Conservation (phyloP, 345 rosid species). For the Eucalyptus guilfoylei region DNA sequence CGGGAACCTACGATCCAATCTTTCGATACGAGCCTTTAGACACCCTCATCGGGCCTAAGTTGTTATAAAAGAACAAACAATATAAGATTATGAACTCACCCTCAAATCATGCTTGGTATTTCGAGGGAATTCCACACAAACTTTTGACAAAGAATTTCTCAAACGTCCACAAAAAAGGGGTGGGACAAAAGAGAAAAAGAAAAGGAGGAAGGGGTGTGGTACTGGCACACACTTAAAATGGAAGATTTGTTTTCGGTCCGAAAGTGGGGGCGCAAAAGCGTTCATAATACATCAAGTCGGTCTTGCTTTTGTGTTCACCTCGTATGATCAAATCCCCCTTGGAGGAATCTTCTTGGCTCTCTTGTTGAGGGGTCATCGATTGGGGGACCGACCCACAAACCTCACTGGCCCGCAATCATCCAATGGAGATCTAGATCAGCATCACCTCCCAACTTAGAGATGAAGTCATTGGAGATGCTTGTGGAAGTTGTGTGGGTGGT, state of each 20-base stretch:
- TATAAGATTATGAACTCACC: neutral
- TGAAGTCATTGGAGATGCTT: neutral
- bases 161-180: neutral
- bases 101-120: neutral
- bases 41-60: neutral
- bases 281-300: neutral
- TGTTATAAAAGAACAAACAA: neutral
- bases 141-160: neutral
- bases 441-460: neutral
- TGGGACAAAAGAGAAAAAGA: neutral
- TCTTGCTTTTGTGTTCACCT: neutral
- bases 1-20: neutral
- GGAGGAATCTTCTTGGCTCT: neutral
- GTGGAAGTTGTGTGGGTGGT: neutral
- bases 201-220: neutral
- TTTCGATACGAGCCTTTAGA: neutral
- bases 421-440: neutral
- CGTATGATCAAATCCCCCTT: neutral
- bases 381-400: neutral
- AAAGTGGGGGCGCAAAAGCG: neutral
- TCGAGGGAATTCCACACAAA: neutral
- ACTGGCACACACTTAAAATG: neutral
- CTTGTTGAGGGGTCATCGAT: neutral
- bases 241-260: constrained; percentile 1
- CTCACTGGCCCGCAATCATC: neutral